These are phyloP conservation scores for Leishmania guyanensis DNA, from an alignment of 208 protist genomes.

Conservation along the genomic window DNA sequence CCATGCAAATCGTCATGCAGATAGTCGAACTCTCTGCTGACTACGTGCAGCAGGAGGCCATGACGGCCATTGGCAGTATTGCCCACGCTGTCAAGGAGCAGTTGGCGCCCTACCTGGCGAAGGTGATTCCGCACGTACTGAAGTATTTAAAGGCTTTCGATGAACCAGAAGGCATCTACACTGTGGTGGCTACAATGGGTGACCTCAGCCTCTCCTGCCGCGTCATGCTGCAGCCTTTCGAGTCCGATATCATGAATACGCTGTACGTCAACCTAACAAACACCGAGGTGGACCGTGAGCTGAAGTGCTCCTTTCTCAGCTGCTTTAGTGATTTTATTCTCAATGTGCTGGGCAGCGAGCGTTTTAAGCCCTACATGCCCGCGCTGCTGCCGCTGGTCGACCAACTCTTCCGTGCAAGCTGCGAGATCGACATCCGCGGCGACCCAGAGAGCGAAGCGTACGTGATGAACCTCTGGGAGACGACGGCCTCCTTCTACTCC, in stretches of 20 bases:
- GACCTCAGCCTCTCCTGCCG: slow-evolving; percentile 93
- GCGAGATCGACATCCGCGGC: slow-evolving; percentile 60
- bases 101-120: slow-evolving; percentile 83
- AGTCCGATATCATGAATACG: slow-evolving; percentile 77
- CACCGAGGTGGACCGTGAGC: slow-evolving; percentile 79
- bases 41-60: slow-evolving; percentile 93
- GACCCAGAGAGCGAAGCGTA: slow-evolving; percentile 82
- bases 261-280: slow-evolving; percentile 82
- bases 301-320: slow-evolving; percentile 95
- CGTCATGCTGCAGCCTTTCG: slow-evolving; percentile 68
- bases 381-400: slow-evolving; percentile 82
- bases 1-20: slow-evolving; percentile 64
- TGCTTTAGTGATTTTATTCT: slow-evolving; percentile 97
- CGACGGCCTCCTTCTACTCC: slow-evolving; percentile 70
- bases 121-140: slow-evolving; percentile 87
- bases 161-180: slow-evolving; percentile 77
- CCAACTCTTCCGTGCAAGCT: slow-evolving; percentile 64
- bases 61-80: slow-evolving; percentile 93
- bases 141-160: slow-evolving; percentile 75
- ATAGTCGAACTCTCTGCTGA: slow-evolving; percentile 60
- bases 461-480: slow-evolving; percentile 82
- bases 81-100: slow-evolving; percentile 76
- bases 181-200: slow-evolving; percentile 92
- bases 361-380: slow-evolving; percentile 89
- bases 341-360: slow-evolving; percentile 79